Percentiles rank a stretch among this genome's conserved stretches.
These are phyloP conservation scores for Hawksworthiomyces lignivorus DNA, from an alignment of 2,329 filamentous ascomycete genomes.

Conservation along the genomic window DNA sequence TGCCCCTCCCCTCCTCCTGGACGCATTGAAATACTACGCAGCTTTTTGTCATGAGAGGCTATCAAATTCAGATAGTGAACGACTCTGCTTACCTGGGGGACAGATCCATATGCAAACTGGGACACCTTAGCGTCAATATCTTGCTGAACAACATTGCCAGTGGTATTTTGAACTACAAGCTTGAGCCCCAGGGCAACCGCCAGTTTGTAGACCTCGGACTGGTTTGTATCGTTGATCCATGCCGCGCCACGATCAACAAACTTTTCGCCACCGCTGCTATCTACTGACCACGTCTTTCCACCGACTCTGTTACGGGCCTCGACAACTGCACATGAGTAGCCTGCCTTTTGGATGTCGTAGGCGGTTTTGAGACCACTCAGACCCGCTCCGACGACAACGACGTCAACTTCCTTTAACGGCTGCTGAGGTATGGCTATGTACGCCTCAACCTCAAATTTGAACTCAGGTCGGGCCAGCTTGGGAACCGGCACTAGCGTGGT, in stretches of 20 bases:
- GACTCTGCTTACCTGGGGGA: slow-evolving; percentile 3
- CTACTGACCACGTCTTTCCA: slow-evolving; percentile 37
- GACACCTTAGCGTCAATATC: slow-evolving; percentile 6
- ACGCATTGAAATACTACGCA: too few species aligned
- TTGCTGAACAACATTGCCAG: slow-evolving; percentile 10
- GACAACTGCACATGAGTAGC: slow-evolving; percentile 31
- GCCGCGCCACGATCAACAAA: slow-evolving; percentile 11
- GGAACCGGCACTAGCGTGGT: slow-evolving; percentile 10
- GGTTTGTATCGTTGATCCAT: slow-evolving; percentile 15
- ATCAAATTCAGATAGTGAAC: too few species aligned
- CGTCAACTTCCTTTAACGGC: slow-evolving; percentile 5
- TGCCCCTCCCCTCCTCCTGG: too few species aligned
- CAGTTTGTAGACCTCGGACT: slow-evolving; percentile 5
- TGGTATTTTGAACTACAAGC: slow-evolving; percentile 9
- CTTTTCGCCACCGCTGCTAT: slow-evolving; percentile 1
- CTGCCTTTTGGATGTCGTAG: slow-evolving; percentile 4
- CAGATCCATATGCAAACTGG: slow-evolving; percentile 7
- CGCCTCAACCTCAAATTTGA: slow-evolving; percentile 13
- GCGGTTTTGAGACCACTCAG: slow-evolving; percentile 10
- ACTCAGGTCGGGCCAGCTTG: slow-evolving; percentile 6
- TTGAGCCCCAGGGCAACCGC: slow-evolving; percentile 3
- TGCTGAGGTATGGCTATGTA: slow-evolving; percentile 8
- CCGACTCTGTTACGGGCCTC: slow-evolving; percentile 44
- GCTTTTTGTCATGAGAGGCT: too few species aligned
- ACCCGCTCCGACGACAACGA: slow-evolving; percentile 12